Percentiles rank a stretch among this genome's conserved stretches.
Evolutionary conservation across 169 alveolate genomes (phyloP).

Genomic region (Amoebophrya sp.): DNA sequence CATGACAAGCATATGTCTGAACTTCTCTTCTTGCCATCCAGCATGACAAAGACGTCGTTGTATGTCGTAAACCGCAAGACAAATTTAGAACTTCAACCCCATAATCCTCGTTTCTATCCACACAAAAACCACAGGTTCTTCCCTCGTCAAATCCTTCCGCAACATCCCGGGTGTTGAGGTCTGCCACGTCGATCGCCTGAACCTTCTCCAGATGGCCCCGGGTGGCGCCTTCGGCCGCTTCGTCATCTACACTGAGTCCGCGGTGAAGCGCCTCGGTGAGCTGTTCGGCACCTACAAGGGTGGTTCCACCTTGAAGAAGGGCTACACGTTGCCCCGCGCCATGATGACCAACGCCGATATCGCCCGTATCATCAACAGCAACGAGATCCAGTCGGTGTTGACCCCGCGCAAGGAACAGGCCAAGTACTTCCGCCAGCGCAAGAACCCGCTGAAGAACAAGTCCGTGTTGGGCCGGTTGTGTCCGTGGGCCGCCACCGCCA

Average conservation of each 20-base stretch:
- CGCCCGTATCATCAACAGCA: conserved; percentile 85
- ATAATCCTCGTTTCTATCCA: background rate
- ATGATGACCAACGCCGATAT: conserved; percentile 81
- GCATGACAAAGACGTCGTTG: too few relatives aligned
- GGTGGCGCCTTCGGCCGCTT: conserved; percentile 98
- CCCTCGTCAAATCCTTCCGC: conserved; percentile 75
- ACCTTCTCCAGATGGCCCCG: conserved; percentile 94
- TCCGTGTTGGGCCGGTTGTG: conserved; percentile 28
- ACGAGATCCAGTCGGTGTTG: conserved; percentile 83
- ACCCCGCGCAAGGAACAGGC: conserved; percentile 55
- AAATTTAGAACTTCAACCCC: background rate
- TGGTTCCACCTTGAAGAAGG: conserved; percentile 51
- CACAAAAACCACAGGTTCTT: background rate
- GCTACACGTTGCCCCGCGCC: conserved; percentile 53
- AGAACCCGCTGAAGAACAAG: conserved; percentile 49
- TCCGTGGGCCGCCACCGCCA: conserved; percentile 24
- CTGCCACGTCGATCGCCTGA: conserved; percentile 87
- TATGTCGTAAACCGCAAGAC: too few relatives aligned
- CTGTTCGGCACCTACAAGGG: conserved; percentile 75
- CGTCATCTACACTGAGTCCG: conserved; percentile 88
- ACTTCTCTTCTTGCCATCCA: too few relatives aligned
- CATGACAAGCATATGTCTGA: conserved; percentile 18
- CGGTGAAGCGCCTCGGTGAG: conserved; percentile 77
- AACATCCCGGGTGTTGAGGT: conserved; percentile 92
- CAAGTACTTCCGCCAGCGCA: conserved; percentile 47